phyloP scores from a whole-genome alignment of 768 basidiomycete species.

The Xanthoconium purpureum region DNA sequence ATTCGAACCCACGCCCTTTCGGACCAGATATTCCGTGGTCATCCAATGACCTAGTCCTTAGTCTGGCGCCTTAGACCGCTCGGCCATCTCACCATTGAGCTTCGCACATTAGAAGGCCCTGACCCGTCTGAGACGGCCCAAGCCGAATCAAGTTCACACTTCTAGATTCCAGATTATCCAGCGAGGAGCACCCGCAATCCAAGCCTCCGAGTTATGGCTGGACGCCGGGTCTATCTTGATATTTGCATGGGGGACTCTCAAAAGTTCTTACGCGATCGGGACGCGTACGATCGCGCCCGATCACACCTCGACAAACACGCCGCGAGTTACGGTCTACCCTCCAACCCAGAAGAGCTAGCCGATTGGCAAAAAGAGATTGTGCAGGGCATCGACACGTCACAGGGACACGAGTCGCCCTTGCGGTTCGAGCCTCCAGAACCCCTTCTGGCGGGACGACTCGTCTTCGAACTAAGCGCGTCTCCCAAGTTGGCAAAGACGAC shows the following conservation, averaged over 20 bases:
- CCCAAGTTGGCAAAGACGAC: conserved; percentile 44
- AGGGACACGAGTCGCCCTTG: conserved; percentile 31
- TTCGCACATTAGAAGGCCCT: not conserved
- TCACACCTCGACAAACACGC: conserved; percentile 37
- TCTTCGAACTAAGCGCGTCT: conserved; percentile 38
- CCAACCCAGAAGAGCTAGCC: conserved; percentile 36
- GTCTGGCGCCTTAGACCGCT: conserved; percentile 65
- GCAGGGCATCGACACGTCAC: conserved; percentile 38
- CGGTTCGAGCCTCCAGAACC: conserved; percentile 36
- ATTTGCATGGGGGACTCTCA: conserved; percentile 40
- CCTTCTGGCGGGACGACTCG: conserved; percentile 40
- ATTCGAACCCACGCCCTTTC: conserved; percentile 44
- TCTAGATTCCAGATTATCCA: not conserved
- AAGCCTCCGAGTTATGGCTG: conserved; percentile 3
- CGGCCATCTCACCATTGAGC: conserved; percentile 44
- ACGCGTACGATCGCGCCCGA: conserved; percentile 33
- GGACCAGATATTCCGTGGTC: conserved; percentile 29
- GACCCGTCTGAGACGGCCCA: not conserved
- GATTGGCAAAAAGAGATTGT: conserved; percentile 45
- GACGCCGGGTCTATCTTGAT: conserved; percentile 36
- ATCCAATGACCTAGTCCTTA: conserved; percentile 41
- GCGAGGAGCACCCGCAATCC: not conserved
- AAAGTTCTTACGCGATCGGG: conserved; percentile 22
- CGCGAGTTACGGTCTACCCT: conserved; percentile 42
- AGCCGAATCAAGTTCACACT: not conserved